Base-by-base conservation (phyloP, 371 early-diverging fungal species). In the Vairimorpha ceranae region DNA sequence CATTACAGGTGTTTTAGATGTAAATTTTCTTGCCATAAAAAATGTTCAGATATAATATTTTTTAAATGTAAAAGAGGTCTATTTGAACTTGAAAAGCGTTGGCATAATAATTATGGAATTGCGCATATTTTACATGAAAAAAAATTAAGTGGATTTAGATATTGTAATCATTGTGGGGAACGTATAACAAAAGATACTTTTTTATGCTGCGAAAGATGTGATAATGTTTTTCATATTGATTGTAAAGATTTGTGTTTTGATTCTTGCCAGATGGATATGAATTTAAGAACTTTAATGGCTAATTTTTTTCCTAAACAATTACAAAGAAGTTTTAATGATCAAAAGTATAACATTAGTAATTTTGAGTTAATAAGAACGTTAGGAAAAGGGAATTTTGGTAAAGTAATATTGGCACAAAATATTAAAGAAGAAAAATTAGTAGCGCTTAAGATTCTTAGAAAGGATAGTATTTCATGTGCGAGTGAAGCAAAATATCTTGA, bases 141-240 rank as follows among this genome's bases (percentile, higher is more conserved):
- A 15, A 88, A 89, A 48, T 89, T 87, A 60, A 85, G 90, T 66
- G 88, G 87, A 23, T 89, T 91, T 27, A 87, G 88, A 77, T 95
- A 93, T 92, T 96, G 97, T 84, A 88, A 89, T 77, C 95, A 96
- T 83, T 96, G 97, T 86, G 95, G 95, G 33, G 88, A 88, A 58
- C 89, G 92, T 87, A 87, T 96, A 23, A 87, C 92, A 2, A 81
- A 92, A n/a, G 74, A 74, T 12, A 70, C 76, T 56, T 77, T 76
- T n/a, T 61, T 66, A 23, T 60, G 66, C 51, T 88, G 88, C 76
- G 65, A 59, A 0, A 83, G 83, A 82, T 96, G 97, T 85, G 76
- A 79, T 29, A 76, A 88, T 19, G 85, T 88, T 0, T 90, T 89
- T 75, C 97, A 96, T 84, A 83, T 87, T 0, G 86, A 85, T 2